phyloP scores from a whole-genome alignment of 805 yeast genomes.

The Candida maris region DNA sequence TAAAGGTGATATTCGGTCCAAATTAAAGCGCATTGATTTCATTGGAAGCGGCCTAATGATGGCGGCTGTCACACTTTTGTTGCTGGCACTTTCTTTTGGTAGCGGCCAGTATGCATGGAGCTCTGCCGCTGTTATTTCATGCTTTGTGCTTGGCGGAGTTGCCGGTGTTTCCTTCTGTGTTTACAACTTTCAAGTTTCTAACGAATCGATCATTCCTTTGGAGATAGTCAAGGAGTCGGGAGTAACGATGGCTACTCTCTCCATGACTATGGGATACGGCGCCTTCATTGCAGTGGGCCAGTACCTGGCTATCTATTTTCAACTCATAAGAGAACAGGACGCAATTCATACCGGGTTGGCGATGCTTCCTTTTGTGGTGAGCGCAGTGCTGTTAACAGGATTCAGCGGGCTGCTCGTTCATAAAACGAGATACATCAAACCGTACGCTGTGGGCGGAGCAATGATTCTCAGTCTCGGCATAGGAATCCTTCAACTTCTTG shows the following conservation, averaged over 20 bases:
- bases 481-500: constrained; percentile 42
- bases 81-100: constrained; percentile 1
- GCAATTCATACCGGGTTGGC: constrained; percentile 46
- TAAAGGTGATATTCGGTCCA: constrained; percentile 22
- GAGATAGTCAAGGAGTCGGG: constrained; percentile 33
- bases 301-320: constrained; percentile 47
- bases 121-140: constrained; percentile 1
- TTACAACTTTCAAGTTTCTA: constrained; percentile 41
- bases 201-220: constrained; percentile 42
- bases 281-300: constrained; percentile 38
- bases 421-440: constrained; percentile 39
- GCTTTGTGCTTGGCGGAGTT: constrained; percentile 36
- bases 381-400: constrained; percentile 39
- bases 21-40: constrained; percentile 1
- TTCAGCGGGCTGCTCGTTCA: constrained; percentile 37
- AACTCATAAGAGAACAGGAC: constrained; percentile 39
- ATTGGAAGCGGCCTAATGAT: neutral
- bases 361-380: constrained; percentile 39
- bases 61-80: neutral
- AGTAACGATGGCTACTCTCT: constrained; percentile 37
- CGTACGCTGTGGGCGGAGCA: constrained; percentile 35
- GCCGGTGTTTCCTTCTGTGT: constrained; percentile 32
- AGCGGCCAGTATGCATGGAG: neutral
- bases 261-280: constrained; percentile 35
- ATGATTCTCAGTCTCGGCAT: constrained; percentile 38